phyloP scores from a whole-genome alignment of 495 filamentous ascomycete genomes.

The Ramalina intermedia region DNA sequence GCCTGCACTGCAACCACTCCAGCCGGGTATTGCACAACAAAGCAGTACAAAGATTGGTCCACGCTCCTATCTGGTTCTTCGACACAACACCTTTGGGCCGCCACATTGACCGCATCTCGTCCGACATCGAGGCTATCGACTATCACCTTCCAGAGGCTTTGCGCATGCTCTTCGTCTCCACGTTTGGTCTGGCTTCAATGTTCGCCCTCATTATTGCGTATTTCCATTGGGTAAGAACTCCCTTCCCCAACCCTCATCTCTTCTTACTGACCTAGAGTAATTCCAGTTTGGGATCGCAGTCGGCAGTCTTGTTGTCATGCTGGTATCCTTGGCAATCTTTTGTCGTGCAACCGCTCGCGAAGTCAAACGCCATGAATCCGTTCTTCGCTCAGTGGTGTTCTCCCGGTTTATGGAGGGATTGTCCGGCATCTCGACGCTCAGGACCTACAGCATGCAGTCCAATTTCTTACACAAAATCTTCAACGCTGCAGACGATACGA shows the following conservation, averaged over 20 bases:
- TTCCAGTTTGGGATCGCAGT: background rate
- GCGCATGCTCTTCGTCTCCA: constrained; percentile 17
- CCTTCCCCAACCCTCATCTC: background rate
- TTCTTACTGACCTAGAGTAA: background rate
- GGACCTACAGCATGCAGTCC: constrained; percentile 51
- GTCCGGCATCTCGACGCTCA: constrained; percentile 59
- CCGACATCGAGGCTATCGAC: constrained; percentile 32
- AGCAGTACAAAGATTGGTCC: constrained; percentile 29
- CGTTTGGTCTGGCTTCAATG: constrained; percentile 20
- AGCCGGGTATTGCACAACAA: constrained; percentile 28
- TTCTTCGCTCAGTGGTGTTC: constrained; percentile 60
- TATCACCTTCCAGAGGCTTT: constrained; percentile 25
- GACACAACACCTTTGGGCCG: constrained; percentile 35
- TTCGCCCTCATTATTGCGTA: constrained; percentile 17
- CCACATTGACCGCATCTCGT: constrained; percentile 37
- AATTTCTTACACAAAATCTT: constrained; percentile 55
- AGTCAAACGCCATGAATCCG: constrained; percentile 60
- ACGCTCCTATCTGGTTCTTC: constrained; percentile 33
- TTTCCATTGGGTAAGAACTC: constrained; percentile 16
- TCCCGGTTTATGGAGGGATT: constrained; percentile 60
- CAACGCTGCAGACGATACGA: constrained; percentile 46
- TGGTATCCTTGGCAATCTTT: constrained; percentile 40
- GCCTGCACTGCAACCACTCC: too few relatives aligned
- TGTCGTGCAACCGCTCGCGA: constrained; percentile 59
- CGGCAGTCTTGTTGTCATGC: constrained; percentile 9